Evolutionary conservation across 2,329 filamentous ascomycete species (phyloP), one percentile per base, ranked within the genome.

Genomic region (Leptographium procerum): DNA sequence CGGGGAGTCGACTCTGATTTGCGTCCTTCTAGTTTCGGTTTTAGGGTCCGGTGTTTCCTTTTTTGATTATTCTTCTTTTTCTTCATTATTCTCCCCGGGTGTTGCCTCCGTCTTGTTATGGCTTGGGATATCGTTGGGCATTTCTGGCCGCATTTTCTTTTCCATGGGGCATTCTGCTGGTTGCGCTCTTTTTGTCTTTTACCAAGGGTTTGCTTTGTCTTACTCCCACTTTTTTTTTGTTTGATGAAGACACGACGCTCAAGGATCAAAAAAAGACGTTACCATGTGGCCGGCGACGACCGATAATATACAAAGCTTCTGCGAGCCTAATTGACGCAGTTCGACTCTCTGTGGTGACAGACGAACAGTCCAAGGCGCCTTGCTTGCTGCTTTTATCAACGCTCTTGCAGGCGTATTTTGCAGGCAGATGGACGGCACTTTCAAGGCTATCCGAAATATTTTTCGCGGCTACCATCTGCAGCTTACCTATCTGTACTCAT

Each of bases 211-310:
- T 52, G 16, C 22, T 54, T 43, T 54, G 29, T 31, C 31, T 36
- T 36, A 33, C 29, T n/a, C 29, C 40, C 26, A n/a, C 52, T 10
- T 54, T 45, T 50, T 29, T 40, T 51, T 36, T 24, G 26, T 45
- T 56, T 61, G 45, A 64, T 33, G 60, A 64, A 52, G 62, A 61
- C 50, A 62, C 56, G 58, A 63, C 57, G 52, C 55, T 56, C 56
- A 52, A 56, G 59, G 45, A 61, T 52, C 55, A 40, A 62, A 60
- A 59, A 61, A 63, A 64, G 60, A 62, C 58, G 34, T 57, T 57
- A 59, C 55, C 55, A 59, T 57, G 57, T 60, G 64, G 63, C 61
- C 64, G 63, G 64, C 63, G 57, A 65, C 63, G 63, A 64, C 63
- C 64, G 55, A 63, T 61, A 61, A 60, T 62, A 62, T 55, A 63